Conservation (phyloP, 225 moss, liverwort and hornwort species). For the Neckera pumila region DNA sequence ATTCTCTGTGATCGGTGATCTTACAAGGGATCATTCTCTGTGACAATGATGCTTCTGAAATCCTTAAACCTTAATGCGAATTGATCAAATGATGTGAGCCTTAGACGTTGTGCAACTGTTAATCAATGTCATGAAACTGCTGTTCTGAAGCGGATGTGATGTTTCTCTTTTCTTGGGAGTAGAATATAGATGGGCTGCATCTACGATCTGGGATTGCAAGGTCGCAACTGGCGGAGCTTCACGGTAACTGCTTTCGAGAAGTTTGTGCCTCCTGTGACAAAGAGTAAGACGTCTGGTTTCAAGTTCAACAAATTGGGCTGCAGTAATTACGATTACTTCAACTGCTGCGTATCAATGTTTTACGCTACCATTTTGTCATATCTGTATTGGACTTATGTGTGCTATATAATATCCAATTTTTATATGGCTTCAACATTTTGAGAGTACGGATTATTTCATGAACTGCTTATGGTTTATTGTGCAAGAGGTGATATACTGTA, state of each 20-base stretch:
- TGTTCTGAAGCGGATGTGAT: conserved; percentile 4
- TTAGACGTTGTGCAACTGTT: not conserved
- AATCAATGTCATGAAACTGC: not conserved
- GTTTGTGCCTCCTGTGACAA: conserved; percentile 60
- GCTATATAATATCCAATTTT: not conserved
- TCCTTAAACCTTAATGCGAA: not conserved
- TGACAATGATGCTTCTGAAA: not conserved
- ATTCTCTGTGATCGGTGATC: not conserved
- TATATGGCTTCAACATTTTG: not conserved
- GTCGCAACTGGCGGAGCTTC: conserved; percentile 65
- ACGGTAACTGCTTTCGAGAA: conserved; percentile 85
- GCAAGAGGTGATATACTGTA: not conserved
- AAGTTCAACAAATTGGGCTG: not conserved
- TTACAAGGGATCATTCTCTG: not conserved
- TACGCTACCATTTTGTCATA: not conserved
- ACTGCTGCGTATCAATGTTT: not conserved
- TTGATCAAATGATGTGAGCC: not conserved
- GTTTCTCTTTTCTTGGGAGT: conserved; percentile 13
- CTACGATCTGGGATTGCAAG: conserved; percentile 77
- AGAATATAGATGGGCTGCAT: conserved; percentile 92
- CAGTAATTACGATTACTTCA: not conserved
- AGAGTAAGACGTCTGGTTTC: conserved; percentile 39
- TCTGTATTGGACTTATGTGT: not conserved
- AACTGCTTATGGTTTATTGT: not conserved
- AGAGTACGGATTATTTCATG: not conserved